These are phyloP conservation scores for Sporothrix pseudoabietina DNA, from an alignment of 2,329 filamentous ascomycete species.

Conservation along the genomic window DNA sequence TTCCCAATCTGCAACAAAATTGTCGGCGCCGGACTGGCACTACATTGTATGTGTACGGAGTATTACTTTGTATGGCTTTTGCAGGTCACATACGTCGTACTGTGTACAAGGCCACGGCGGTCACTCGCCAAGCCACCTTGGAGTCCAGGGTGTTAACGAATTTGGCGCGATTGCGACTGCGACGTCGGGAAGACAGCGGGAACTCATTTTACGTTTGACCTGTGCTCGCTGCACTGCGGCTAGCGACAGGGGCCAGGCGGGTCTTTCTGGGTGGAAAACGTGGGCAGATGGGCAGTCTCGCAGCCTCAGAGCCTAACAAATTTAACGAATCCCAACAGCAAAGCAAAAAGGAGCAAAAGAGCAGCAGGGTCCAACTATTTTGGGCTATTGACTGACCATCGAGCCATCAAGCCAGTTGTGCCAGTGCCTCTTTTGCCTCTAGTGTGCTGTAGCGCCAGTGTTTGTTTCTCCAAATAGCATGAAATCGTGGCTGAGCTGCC, in stretches of 20 bases:
- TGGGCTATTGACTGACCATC: not conserved
- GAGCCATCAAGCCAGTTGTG: too few species aligned
- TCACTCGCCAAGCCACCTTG: conserved; percentile 11
- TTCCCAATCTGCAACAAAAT: conserved; percentile 6
- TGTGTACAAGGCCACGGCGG: not conserved
- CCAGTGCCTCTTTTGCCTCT: not conserved
- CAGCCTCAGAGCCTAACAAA: not conserved
- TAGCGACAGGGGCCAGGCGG: conserved; percentile 18
- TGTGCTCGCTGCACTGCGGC: conserved; percentile 19
- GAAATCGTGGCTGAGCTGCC: conserved; percentile 31
- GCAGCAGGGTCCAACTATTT: not conserved
- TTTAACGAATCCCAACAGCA: not conserved
- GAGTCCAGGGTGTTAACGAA: not conserved
- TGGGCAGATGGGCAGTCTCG: too few species aligned
- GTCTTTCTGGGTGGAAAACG: not conserved
- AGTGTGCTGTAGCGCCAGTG: conserved; percentile 21
- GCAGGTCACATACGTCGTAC: conserved; percentile 12
- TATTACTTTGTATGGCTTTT: too few species aligned
- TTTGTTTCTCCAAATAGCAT: conserved; percentile 32
- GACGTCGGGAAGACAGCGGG: conserved; percentile 19
- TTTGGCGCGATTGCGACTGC: conserved; percentile 16
- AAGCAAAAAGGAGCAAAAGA: not conserved
- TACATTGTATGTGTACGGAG: too few species aligned
- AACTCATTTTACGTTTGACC: conserved; percentile 20
- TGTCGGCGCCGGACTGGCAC: not conserved